Percentiles rank a stretch among this genome's conserved stretches.
These are phyloP conservation scores for Pterocarpus macrocarpus DNA, from an alignment of 306 rosid genomes.

Conservation along the genomic window DNA sequence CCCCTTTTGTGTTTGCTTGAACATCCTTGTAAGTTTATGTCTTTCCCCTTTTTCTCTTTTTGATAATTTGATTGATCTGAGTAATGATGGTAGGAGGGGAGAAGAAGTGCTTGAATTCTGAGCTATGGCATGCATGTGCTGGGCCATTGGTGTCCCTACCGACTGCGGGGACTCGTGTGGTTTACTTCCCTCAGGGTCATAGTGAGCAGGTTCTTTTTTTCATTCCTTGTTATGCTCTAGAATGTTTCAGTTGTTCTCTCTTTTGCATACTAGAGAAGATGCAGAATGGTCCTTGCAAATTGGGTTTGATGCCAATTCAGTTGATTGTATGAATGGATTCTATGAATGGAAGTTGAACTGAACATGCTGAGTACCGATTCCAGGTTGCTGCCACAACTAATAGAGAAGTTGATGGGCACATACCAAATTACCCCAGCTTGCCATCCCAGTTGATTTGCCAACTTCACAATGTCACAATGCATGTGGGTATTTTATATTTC, in stretches of 20 bases:
- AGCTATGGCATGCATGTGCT: conserved; percentile 99
- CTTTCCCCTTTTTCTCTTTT: conserved; percentile 34
- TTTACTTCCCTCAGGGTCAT: conserved; percentile 97
- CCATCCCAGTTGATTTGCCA: conserved; percentile 90
- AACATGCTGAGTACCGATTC: conserved; percentile 39
- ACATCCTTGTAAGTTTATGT: conserved; percentile 30
- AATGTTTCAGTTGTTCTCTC: conserved; percentile 5
- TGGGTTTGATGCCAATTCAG: conserved; percentile 35
- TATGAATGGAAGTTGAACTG: conserved; percentile 40
- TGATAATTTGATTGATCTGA: conserved; percentile 43
- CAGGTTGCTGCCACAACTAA: conserved; percentile 95
- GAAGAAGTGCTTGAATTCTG: conserved; percentile 95
- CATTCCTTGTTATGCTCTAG: conserved; percentile 35
- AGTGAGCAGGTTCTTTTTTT: conserved; percentile 78
- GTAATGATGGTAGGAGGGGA: conserved; percentile 69
- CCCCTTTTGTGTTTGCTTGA: conserved; percentile 47
- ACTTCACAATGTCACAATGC: conserved; percentile 92
- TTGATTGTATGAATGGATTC: background rate
- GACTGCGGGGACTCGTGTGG: conserved; percentile 83
- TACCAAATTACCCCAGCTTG: conserved; percentile 89
- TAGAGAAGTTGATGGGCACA: conserved; percentile 88
- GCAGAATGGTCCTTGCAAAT: conserved; percentile 1
- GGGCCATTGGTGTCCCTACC: conserved; percentile 97
- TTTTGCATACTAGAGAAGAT: conserved; percentile 18
- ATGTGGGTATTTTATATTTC: conserved; percentile 63